A percentile compares a stretch with the other conserved stretches of the same genome.
phyloP scores from a whole-genome alignment of 2,329 filamentous ascomycete species.

The Fusarium acutatum region DNA sequence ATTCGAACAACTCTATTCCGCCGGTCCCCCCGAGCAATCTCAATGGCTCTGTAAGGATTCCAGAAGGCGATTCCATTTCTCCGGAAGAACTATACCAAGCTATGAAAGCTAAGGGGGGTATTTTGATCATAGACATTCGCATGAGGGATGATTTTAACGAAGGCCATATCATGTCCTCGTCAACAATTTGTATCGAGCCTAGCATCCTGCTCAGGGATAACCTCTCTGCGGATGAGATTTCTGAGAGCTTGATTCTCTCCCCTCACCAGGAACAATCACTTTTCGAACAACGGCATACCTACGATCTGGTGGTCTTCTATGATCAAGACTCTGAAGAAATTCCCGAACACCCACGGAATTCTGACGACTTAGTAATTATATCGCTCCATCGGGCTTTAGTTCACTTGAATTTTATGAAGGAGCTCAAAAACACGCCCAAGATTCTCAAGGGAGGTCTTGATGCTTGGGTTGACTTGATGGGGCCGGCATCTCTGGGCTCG shows the following conservation, averaged over 20 bases:
- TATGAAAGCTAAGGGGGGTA: slow-evolving; percentile 65
- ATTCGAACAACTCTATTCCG: slow-evolving; percentile 38
- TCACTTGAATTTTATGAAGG: slow-evolving; percentile 83
- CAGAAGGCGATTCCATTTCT: slow-evolving; percentile 67
- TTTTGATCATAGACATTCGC: slow-evolving; percentile 88
- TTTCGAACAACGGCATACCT: slow-evolving; percentile 77
- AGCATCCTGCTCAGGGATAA: slow-evolving; percentile 74
- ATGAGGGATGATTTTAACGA: slow-evolving; percentile 82
- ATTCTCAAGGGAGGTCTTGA: slow-evolving; percentile 84
- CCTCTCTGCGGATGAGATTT: slow-evolving; percentile 68
- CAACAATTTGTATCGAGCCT: slow-evolving; percentile 90
- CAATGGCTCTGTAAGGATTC: slow-evolving; percentile 56
- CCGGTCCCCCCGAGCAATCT: slow-evolving; percentile 51
- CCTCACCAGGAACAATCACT: slow-evolving; percentile 77
- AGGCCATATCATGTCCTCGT: slow-evolving; percentile 86
- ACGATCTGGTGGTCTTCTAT: slow-evolving; percentile 90
- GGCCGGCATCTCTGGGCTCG: slow-evolving; percentile 67
- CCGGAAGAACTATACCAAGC: slow-evolving; percentile 76
- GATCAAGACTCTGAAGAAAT: slow-evolving; percentile 73
- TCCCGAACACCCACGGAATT: slow-evolving; percentile 42
- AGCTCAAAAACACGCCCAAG: slow-evolving; percentile 76
- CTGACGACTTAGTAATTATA: slow-evolving; percentile 66
- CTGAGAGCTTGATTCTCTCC: slow-evolving; percentile 74
- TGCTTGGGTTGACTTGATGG: slow-evolving; percentile 87
- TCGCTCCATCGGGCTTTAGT: slow-evolving; percentile 81